A percentile compares a stretch with the other conserved stretches of the same genome.
Evolutionary conservation across 2,329 filamentous ascomycete genomes (phyloP).

Genomic region (Penicillium sp.): DNA sequence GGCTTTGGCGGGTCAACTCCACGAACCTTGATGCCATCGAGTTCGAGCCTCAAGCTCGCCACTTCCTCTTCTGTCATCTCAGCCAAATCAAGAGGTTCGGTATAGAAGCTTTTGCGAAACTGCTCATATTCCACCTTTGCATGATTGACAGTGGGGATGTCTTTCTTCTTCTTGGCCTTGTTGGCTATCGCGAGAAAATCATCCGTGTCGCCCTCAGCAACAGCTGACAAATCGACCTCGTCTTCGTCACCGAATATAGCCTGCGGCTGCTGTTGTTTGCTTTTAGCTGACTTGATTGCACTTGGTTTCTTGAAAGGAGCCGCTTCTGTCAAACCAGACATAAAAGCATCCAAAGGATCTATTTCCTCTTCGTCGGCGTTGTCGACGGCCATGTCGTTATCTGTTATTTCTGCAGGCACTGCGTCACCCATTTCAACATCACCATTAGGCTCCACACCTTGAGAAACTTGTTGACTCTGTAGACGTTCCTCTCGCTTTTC

Average conservation of each 20-base stretch:
- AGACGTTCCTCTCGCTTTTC: slow-evolving; percentile 73
- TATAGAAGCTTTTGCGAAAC: slow-evolving; percentile 93
- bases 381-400: slow-evolving; percentile 29
- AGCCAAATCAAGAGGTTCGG: slow-evolving; percentile 77
- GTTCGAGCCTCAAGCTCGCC: slow-evolving; percentile 72
- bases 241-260: slow-evolving; percentile 84
- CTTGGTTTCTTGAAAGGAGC: slow-evolving; percentile 39
- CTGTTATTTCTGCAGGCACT: slow-evolving; percentile 31
- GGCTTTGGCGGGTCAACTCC: slow-evolving; percentile 87
- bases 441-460: slow-evolving; percentile 24
- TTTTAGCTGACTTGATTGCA: slow-evolving; percentile 35
- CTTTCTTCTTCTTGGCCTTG: slow-evolving; percentile 80
- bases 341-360: slow-evolving; percentile 95
- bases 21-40: slow-evolving; percentile 92
- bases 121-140: slow-evolving; percentile 77
- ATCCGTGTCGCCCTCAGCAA: slow-evolving; percentile 59
- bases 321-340: slow-evolving; percentile 65
- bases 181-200: slow-evolving; percentile 60
- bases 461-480: slow-evolving; percentile 38
- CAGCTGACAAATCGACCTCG: slow-evolving; percentile 62
- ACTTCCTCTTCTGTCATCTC: slow-evolving; percentile 83
- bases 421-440: slow-evolving; percentile 32
- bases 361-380: slow-evolving; percentile 59
- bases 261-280: slow-evolving; percentile 66
- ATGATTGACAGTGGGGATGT: slow-evolving; percentile 85